Evolutionary conservation across 2,329 filamentous ascomycete species (phyloP).

Genomic region (Sordariomycetes sp.): DNA sequence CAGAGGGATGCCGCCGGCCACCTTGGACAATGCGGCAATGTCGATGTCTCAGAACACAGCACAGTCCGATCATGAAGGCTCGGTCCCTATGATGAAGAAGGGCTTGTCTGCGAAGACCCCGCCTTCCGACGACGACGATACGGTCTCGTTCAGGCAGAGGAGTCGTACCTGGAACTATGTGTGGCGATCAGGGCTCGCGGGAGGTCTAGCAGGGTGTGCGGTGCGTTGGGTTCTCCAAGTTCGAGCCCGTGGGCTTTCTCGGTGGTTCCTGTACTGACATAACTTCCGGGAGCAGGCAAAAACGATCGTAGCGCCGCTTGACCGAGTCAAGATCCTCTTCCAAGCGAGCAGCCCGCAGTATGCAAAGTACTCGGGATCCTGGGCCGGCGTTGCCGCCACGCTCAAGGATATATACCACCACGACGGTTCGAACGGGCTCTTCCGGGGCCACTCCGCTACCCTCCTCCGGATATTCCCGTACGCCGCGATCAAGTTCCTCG

Average conservation of each 20-base stretch:
- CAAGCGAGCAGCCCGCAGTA: constrained; percentile 92
- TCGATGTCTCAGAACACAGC: background rate
- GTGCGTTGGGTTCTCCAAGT: constrained; percentile 42
- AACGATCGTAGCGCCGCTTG: constrained; percentile 87
- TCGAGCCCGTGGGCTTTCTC: background rate
- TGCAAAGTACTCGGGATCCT: constrained; percentile 82
- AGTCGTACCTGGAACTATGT: constrained; percentile 73
- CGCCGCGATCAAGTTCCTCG: constrained; percentile 93
- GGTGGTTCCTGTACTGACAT: constrained; percentile 8
- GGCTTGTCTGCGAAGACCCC: constrained; percentile 28
- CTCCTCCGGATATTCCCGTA: constrained; percentile 93
- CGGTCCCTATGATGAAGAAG: constrained; percentile 16
- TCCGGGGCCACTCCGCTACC: constrained; percentile 89
- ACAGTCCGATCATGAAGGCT: background rate
- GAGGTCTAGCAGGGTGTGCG: constrained; percentile 83
- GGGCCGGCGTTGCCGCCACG: constrained; percentile 72
- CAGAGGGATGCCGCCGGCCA: constrained; percentile 3
- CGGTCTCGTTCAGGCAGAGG: constrained; percentile 33
- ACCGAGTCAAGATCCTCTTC: constrained; percentile 97
- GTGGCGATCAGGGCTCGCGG: constrained; percentile 72
- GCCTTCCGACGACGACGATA: constrained; percentile 39
- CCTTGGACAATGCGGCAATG: constrained; percentile 4
- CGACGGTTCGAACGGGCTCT: constrained; percentile 69
- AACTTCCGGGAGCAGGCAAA: constrained; percentile 55
- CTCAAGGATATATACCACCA: constrained; percentile 72